Conservation (phyloP, 2,329 filamentous ascomycete species). For the Pyrenophora seminiperda region DNA sequence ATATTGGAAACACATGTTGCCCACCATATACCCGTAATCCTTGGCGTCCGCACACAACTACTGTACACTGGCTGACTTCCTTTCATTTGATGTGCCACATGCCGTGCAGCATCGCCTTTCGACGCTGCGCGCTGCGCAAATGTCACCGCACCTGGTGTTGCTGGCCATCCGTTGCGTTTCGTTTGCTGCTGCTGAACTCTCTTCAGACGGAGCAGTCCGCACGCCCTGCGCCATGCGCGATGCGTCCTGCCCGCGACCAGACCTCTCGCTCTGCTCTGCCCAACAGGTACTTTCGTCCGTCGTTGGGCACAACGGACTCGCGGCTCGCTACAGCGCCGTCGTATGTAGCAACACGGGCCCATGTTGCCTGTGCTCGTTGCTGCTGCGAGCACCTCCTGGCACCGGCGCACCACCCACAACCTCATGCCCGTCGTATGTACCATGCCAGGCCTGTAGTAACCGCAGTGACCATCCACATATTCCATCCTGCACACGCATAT, state of each 20-base stretch:
- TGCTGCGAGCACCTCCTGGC: slow-evolving; percentile 25
- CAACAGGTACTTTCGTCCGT: slow-evolving; percentile 12
- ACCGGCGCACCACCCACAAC: slow-evolving; percentile 24
- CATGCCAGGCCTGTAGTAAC: slow-evolving; percentile 6
- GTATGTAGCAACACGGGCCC: slow-evolving; percentile 29
- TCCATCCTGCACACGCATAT: slow-evolving; percentile 23
- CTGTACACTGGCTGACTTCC: slow-evolving; percentile 7
- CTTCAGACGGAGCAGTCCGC: slow-evolving; percentile 7
- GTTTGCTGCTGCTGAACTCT: slow-evolving; percentile 23
- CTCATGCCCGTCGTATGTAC: slow-evolving; percentile 28
- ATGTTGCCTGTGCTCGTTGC: slow-evolving; percentile 23
- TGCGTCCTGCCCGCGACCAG: no score
- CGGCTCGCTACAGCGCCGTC: slow-evolving; percentile 32
- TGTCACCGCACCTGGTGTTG: slow-evolving; percentile 25
- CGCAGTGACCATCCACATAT: slow-evolving; percentile 26
- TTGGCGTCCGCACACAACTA: slow-evolving; percentile 14
- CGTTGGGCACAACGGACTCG: slow-evolving; percentile 27
- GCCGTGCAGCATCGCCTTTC: slow-evolving; percentile 11
- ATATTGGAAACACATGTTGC: slow-evolving; percentile 17
- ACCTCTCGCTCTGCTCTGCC: slow-evolving; percentile 16
- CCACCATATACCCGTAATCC: slow-evolving; percentile 34
- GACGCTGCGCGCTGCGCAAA: slow-evolving; percentile 9
- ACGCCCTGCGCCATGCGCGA: slow-evolving; percentile 2
- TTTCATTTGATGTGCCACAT: slow-evolving; percentile 29
- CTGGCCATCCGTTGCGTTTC: slow-evolving; percentile 21